Evolutionary conservation across 805 yeast species (phyloP).

Genomic region (Yarrowia sp.): DNA sequence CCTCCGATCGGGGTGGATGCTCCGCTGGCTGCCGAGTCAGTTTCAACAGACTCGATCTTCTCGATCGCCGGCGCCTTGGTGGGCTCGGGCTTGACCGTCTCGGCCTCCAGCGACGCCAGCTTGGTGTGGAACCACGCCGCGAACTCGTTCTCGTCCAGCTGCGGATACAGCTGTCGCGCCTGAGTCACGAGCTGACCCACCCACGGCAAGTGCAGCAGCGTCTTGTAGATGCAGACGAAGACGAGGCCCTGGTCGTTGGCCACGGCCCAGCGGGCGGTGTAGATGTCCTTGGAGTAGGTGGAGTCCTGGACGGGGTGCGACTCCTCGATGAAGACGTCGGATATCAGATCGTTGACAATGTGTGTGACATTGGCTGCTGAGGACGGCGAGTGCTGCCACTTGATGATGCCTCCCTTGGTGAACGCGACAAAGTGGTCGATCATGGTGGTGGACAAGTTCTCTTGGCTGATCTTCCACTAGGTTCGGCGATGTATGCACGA

Average conservation of each 20-base stretch:
- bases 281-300: constrained; percentile 41
- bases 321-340: constrained; percentile 48
- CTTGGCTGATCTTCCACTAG: neutral
- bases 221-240: constrained; percentile 40
- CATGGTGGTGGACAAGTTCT: constrained; percentile 34
- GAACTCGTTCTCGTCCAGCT: constrained; percentile 32
- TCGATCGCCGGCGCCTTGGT: neutral
- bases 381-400: constrained; percentile 41
- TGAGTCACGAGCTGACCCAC: constrained; percentile 39
- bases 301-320: constrained; percentile 32
- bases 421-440: constrained; percentile 52
- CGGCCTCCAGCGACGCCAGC: constrained; percentile 34
- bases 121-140: constrained; percentile 38
- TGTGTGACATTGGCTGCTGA: constrained; percentile 29
- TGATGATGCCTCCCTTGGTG: constrained; percentile 52
- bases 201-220: constrained; percentile 39
- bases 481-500: neutral
- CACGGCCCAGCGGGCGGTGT: constrained; percentile 48
- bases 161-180: constrained; percentile 37
- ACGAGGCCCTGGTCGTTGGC: constrained; percentile 47
- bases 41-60: neutral
- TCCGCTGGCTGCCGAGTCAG: constrained; percentile 10
- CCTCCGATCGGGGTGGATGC: constrained; percentile 13
- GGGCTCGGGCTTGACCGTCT: constrained; percentile 4
- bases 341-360: constrained; percentile 49